These are phyloP conservation scores for Parasitella parasitica DNA, from an alignment of 371 early-diverging fungal genomes.

Conservation along the genomic window DNA sequence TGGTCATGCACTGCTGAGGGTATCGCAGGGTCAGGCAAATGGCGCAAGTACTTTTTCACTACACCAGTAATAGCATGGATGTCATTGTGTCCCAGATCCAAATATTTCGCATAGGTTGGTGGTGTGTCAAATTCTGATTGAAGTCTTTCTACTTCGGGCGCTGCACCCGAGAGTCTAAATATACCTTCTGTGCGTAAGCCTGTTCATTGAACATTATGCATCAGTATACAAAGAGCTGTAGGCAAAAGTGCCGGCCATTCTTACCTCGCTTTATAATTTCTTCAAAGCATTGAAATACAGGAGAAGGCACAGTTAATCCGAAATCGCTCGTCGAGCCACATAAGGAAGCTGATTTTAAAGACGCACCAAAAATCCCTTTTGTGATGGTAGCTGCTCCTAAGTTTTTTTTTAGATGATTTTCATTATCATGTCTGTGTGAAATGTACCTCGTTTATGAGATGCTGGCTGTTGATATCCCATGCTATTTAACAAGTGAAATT, in stretches of 20 bases:
- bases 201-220: constrained; percentile 11
- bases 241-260: too few species aligned
- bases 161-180: constrained; percentile 49
- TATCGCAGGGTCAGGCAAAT: constrained; percentile 44
- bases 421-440: background rate
- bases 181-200: constrained; percentile 43
- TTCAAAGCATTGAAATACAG: constrained; percentile 39
- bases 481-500: constrained; percentile 13
- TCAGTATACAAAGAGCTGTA: background rate
- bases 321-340: constrained; percentile 31
- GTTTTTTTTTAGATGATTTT: background rate
- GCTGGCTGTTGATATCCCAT: constrained; percentile 6
- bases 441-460: constrained; percentile 12
- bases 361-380: constrained; percentile 44
- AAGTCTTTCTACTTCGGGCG: constrained; percentile 42
- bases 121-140: constrained; percentile 35
- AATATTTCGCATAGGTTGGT: constrained; percentile 40
- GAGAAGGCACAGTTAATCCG: constrained; percentile 37
- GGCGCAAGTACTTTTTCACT: constrained; percentile 41
- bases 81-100: constrained; percentile 37
- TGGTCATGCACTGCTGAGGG: constrained; percentile 32
- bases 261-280: constrained; percentile 45
- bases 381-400: constrained; percentile 5
- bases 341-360: constrained; percentile 36
- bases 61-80: constrained; percentile 47